Evolutionary conservation across 2,329 filamentous ascomycete genomes (phyloP).

Genomic region (Neonectria ditissima): DNA sequence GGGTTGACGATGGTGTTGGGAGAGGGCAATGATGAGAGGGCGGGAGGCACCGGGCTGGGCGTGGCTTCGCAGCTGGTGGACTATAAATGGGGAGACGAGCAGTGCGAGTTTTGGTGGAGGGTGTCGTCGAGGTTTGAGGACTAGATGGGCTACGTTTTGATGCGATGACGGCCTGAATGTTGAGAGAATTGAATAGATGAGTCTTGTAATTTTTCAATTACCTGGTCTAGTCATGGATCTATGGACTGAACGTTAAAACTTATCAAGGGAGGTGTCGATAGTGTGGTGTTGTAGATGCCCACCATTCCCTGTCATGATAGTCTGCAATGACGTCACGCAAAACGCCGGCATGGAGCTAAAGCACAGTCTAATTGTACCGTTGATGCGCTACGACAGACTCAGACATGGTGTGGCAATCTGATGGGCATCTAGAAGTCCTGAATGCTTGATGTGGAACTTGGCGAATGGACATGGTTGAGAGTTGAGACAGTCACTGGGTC

Average conservation of each 20-base stretch:
- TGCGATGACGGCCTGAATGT: not conserved
- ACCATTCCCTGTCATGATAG: no score
- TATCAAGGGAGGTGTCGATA: no score
- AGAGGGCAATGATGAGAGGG: conserved; percentile 61
- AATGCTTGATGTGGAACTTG: not conserved
- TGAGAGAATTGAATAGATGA: not conserved
- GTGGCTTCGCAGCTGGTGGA: conserved; percentile 54
- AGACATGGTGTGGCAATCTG: no score
- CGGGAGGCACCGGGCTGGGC: conserved; percentile 53
- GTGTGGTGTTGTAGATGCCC: no score
- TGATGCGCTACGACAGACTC: not conserved
- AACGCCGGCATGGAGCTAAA: not conserved
- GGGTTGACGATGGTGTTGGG: conserved; percentile 58
- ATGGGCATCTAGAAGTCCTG: not conserved
- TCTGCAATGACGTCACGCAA: not conserved
- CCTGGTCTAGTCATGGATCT: not conserved
- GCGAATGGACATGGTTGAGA: not conserved
- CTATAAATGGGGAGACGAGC: conserved; percentile 56
- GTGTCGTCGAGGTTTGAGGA: conserved; percentile 48
- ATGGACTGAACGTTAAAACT: no score
- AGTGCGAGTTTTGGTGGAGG: conserved; percentile 61
- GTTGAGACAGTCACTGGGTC: no score
- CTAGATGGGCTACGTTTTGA: conserved; percentile 16
- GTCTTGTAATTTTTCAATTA: not conserved
- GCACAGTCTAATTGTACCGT: not conserved